Evolutionary conservation across 2,329 filamentous ascomycete species (phyloP).

Genomic region (Ophiocordyceps camponoti-leonardi): DNA sequence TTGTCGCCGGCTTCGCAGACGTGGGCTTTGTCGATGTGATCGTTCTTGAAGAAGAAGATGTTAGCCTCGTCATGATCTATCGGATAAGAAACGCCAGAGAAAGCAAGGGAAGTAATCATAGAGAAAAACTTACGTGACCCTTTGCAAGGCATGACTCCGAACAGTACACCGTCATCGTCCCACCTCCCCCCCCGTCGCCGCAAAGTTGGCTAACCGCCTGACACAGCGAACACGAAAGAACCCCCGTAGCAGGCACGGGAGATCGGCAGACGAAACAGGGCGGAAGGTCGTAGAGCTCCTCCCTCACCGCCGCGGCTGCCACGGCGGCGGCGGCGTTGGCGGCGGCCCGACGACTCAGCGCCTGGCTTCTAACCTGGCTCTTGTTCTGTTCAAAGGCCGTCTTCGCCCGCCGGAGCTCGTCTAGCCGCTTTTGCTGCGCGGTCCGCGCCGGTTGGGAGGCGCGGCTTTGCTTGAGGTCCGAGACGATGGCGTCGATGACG

Average conservation of each 20-base stretch:
- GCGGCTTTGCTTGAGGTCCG: slow-evolving; percentile 13
- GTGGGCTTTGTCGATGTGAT: slow-evolving; percentile 21
- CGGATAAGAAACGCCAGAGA: too few relatives aligned
- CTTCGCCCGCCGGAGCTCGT: slow-evolving; percentile 29
- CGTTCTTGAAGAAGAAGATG: slow-evolving; percentile 13
- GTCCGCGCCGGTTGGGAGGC: slow-evolving; percentile 18
- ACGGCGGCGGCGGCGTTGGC: slow-evolving; percentile 8
- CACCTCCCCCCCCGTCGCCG: slow-evolving; percentile 19
- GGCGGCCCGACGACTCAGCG: slow-evolving; percentile 11
- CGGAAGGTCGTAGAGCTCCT: slow-evolving; percentile 18
- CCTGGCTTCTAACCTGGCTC: slow-evolving; percentile 18
- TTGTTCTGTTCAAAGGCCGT: slow-evolving; percentile 29
- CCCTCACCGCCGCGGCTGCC: background rate
- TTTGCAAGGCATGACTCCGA: slow-evolving; percentile 22
- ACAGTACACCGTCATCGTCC: slow-evolving; percentile 25
- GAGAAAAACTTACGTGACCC: slow-evolving; percentile 16
- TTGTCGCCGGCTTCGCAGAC: slow-evolving; percentile 21
- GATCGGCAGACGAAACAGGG: slow-evolving; percentile 22
- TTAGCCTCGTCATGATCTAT: too few relatives aligned
- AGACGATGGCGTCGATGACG: slow-evolving; percentile 15
- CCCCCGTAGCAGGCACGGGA: slow-evolving; percentile 14
- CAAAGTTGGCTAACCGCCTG: slow-evolving; percentile 12
- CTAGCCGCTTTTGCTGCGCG: slow-evolving; percentile 19
- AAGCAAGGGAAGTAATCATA: too few relatives aligned
- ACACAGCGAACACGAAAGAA: slow-evolving; percentile 26